Percentiles rank a stretch among this genome's conserved stretches.
These are phyloP conservation scores for Thielaviopsis euricoi DNA, from an alignment of 2,329 filamentous ascomycete species.

Conservation along the genomic window DNA sequence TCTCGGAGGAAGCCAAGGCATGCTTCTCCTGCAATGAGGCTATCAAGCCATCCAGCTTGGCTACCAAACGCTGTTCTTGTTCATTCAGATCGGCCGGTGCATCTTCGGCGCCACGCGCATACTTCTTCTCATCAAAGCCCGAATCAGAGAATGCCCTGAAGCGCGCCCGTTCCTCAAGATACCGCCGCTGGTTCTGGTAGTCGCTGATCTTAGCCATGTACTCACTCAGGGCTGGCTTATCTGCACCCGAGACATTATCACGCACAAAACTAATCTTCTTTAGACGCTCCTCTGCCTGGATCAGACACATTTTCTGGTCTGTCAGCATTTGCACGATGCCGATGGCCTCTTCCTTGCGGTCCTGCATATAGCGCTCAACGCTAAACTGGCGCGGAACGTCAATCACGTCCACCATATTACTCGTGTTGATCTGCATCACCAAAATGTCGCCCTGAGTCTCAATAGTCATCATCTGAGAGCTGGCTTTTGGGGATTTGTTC, in stretches of 20 bases:
- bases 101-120: conserved; percentile 22
- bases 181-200: conserved; percentile 16
- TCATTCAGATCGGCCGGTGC: conserved; percentile 23
- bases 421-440: conserved; percentile 27
- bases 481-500: conserved; percentile 19
- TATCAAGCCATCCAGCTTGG: conserved; percentile 15
- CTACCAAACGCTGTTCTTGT: conserved; percentile 17
- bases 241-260: neutral
- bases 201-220: conserved; percentile 10
- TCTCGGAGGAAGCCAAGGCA: neutral
- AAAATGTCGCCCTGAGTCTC: conserved; percentile 33
- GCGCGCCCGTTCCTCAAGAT: conserved; percentile 21
- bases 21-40: conserved; percentile 16
- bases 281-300: neutral
- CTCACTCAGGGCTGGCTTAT: neutral
- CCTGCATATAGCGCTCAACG: conserved; percentile 34
- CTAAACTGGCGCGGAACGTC: conserved; percentile 36
- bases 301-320: conserved; percentile 6
- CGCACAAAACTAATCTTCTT: neutral
- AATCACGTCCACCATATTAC: conserved; percentile 24
- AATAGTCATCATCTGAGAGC: conserved; percentile 26
- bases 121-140: conserved; percentile 22
- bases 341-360: conserved; percentile 27
- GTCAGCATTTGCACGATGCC: conserved; percentile 11
- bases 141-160: conserved; percentile 23